These are phyloP conservation scores for Calamus simplicifolius DNA, from an alignment of 176 grass and related monocot genomes.

Conservation along the genomic window DNA sequence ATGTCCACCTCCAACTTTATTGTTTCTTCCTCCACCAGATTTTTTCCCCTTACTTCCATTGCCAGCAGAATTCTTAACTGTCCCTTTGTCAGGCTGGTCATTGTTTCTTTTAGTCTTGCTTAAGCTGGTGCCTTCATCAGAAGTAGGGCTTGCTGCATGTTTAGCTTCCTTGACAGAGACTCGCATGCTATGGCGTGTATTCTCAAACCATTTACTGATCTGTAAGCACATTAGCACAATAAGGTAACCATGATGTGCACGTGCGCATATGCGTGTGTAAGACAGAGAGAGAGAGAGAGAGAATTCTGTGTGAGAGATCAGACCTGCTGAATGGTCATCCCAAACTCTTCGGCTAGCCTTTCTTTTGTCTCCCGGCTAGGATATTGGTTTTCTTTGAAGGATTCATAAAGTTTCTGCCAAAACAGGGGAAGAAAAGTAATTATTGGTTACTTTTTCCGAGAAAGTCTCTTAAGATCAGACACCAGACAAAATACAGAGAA, in stretches of 20 bases:
- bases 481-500: too few species aligned
- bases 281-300: constrained; percentile 5
- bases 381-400: constrained; percentile 49
- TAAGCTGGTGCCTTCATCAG: constrained; percentile 13
- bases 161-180: constrained; percentile 26
- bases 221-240: constrained; percentile 18
- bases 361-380: constrained; percentile 44
- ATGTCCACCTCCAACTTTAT: too few species aligned
- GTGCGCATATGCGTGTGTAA: neutral
- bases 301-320: neutral
- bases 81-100: too few species aligned
- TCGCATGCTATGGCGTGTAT: constrained; percentile 36
- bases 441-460: too few species aligned
- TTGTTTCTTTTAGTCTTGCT: too few species aligned
- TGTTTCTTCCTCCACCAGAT: too few species aligned
- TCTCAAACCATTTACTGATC: constrained; percentile 53
- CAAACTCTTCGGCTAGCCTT: constrained; percentile 47
- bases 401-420: constrained; percentile 36
- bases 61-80: too few species aligned
- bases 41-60: too few species aligned
- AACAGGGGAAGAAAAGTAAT: neutral
- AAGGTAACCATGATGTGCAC: too few species aligned
- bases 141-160: constrained; percentile 5
- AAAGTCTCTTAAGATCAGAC: too few species aligned
- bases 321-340: constrained; percentile 57